Conservation (phyloP, 2,329 filamentous ascomycete genomes). For the Aspergillus fijiensis region DNA sequence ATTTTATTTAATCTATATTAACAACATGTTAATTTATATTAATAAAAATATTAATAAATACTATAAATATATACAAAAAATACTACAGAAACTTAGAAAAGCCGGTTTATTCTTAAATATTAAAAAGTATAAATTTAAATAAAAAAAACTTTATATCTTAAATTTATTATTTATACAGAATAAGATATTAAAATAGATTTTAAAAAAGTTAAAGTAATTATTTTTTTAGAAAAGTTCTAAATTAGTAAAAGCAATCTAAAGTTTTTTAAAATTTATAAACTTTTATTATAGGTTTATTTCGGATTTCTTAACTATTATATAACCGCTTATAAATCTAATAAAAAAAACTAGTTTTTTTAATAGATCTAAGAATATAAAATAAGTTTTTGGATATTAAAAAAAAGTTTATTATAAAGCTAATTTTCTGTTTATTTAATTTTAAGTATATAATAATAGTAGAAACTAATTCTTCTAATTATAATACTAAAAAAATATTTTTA, state of each 20-base stretch:
- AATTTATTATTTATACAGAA: background rate
- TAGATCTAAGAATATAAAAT: background rate
- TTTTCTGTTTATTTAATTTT: too few relatives aligned
- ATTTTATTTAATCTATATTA: background rate
- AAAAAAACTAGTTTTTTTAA: background rate
- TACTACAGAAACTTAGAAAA: background rate
- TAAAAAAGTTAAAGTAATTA: background rate
- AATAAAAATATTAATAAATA: background rate
- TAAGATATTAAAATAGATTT: background rate
- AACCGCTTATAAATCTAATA: background rate
- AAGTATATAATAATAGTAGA: too few relatives aligned
- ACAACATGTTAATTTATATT: slow-evolving; percentile 3
- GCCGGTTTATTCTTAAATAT: background rate
- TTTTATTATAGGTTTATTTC: background rate
- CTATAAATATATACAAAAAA: background rate
- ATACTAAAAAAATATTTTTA: too few relatives aligned
- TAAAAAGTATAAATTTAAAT: slow-evolving; percentile 6
- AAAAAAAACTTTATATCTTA: background rate
- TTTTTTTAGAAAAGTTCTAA: background rate
- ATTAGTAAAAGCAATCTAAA: background rate
- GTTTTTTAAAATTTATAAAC: background rate
- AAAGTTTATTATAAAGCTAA: background rate
- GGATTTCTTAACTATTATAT: background rate
- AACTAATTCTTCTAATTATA: too few relatives aligned
- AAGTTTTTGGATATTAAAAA: background rate